Percentiles rank a stretch among this genome's conserved stretches.
These are phyloP conservation scores for Xylariaceae sp. DNA, from an alignment of 2,329 filamentous ascomycete genomes.

Conservation along the genomic window DNA sequence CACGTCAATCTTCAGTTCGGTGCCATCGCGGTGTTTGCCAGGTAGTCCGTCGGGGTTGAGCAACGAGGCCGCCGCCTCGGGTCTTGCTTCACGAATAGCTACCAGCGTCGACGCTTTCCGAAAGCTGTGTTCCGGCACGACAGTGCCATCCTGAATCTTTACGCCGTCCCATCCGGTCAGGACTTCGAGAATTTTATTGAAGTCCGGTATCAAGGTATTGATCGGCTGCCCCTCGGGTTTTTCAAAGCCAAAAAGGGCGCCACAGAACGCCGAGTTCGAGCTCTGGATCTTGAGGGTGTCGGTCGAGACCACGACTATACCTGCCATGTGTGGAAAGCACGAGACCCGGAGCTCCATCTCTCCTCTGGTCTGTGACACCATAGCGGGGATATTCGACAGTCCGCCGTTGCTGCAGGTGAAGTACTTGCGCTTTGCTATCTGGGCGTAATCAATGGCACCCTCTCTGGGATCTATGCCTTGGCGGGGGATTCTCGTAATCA, in stretches of 20 bases:
- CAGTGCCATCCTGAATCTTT: constrained; percentile 81
- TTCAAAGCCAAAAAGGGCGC: constrained; percentile 83
- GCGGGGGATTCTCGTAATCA: constrained; percentile 77
- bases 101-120: constrained; percentile 79
- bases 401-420: constrained; percentile 78
- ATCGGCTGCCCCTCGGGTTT: constrained; percentile 75
- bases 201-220: constrained; percentile 74
- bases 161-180: constrained; percentile 83
- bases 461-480: constrained; percentile 62
- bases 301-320: constrained; percentile 88
- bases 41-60: constrained; percentile 76
- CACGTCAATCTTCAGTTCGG: constrained; percentile 86
- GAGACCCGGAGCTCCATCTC: constrained; percentile 73
- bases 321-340: constrained; percentile 94
- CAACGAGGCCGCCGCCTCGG: constrained; percentile 72
- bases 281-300: constrained; percentile 73
- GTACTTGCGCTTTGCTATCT: constrained; percentile 63
- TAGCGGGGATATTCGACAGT: constrained; percentile 75
- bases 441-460: constrained; percentile 70
- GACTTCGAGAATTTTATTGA: constrained; percentile 74
- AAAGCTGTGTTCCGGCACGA: constrained; percentile 94
- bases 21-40: constrained; percentile 83
- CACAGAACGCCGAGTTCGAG: constrained; percentile 90
- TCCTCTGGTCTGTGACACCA: constrained; percentile 64
- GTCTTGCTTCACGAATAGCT: constrained; percentile 72